phyloP scores from a whole-genome alignment of 768 basidiomycete genomes.

The Dacryopinax spathularia region DNA sequence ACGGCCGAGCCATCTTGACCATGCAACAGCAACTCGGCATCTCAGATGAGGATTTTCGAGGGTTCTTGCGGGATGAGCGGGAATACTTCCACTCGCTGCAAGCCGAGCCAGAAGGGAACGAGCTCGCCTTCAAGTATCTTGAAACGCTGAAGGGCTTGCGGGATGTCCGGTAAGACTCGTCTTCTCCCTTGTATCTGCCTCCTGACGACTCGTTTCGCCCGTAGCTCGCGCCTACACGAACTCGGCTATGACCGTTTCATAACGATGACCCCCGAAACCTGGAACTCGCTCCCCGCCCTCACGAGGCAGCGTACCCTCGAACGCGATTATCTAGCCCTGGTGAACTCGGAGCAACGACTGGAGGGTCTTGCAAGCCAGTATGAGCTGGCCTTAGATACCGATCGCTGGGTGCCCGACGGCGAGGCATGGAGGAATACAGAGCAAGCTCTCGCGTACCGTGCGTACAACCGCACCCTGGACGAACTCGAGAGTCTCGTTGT shows the following conservation, averaged over 20 bases:
- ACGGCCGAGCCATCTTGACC: background rate
- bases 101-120: constrained; percentile 3
- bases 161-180: background rate
- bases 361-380: background rate
- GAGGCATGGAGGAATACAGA: background rate
- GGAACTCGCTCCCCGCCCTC: background rate
- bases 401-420: background rate
- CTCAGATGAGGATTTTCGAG: background rate
- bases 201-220: background rate
- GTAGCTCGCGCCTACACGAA: too few species aligned
- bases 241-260: background rate
- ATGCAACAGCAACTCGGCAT: background rate
- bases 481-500: background rate
- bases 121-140: constrained; percentile 2
- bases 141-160: background rate
- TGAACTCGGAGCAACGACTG: background rate
- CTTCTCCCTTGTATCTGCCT: background rate
- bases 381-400: background rate
- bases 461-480: background rate
- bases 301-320: background rate
- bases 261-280: background rate
- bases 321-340: background rate
- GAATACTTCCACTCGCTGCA: background rate
- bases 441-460: background rate
- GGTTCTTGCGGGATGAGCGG: background rate